These are phyloP conservation scores for Rhododendron ferrugineum DNA, from an alignment of 148 eudicot species.

Conservation along the genomic window DNA sequence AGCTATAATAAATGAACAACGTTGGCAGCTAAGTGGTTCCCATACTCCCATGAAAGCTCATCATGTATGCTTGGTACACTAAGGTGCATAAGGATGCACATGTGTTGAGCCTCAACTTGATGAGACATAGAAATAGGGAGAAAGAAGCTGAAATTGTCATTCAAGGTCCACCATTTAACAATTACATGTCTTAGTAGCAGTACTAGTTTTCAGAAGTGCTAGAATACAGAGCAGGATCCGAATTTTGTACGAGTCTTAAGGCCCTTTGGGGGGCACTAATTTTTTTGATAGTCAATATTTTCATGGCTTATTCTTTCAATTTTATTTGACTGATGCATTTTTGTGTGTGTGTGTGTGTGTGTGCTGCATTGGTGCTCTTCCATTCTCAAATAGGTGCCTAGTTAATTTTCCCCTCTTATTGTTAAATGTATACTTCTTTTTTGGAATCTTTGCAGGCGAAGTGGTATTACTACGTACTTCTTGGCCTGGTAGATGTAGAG, in stretches of 20 bases:
- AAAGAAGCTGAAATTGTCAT: neutral
- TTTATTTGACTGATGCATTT: neutral
- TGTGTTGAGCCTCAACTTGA: neutral
- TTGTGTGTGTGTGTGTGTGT: too few relatives aligned
- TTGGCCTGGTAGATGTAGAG: conserved; percentile 79
- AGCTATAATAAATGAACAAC: neutral
- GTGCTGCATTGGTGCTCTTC: neutral
- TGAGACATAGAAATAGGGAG: neutral
- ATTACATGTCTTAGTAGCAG: neutral
- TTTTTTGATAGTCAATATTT: neutral
- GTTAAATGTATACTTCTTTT: neutral
- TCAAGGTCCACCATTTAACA: neutral
- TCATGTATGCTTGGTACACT: neutral
- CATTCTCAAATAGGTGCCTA: neutral
- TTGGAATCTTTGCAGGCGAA: conserved; percentile 51
- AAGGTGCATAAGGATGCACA: neutral
- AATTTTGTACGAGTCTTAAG: neutral
- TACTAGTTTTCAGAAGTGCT: neutral
- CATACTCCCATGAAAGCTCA: neutral
- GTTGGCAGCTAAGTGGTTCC: neutral
- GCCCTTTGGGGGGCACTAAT: neutral
- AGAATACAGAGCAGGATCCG: conserved; percentile 1
- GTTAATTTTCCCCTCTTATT: neutral
- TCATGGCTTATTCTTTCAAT: neutral
- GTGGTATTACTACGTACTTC: conserved; percentile 81